Percentiles rank a stretch among this genome's conserved stretches.
Evolutionary conservation across 176 grass and related monocot species (phyloP).

Genomic region (Neostapfia colusana): DNA sequence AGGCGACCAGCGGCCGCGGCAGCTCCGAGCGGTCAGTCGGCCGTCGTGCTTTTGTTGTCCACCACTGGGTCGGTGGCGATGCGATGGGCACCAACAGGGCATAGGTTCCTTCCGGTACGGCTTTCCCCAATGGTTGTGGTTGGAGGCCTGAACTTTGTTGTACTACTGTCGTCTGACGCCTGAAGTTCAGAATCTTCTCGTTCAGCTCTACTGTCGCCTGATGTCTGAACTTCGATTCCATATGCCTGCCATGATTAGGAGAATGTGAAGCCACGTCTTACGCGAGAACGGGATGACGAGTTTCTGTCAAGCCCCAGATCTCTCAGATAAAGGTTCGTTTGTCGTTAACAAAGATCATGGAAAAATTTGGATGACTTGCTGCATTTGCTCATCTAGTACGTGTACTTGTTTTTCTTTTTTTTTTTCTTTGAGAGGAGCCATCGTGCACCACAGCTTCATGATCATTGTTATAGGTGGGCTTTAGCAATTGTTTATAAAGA

Average conservation of each 20-base stretch:
- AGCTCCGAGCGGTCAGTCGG: neutral
- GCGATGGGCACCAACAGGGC: neutral
- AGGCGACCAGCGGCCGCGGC: neutral
- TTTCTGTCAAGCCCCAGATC: too few relatives aligned
- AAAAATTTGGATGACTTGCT: too few relatives aligned
- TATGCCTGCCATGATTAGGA: neutral
- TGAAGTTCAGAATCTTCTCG: neutral
- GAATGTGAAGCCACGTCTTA: too few relatives aligned
- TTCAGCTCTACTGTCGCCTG: neutral
- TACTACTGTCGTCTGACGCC: neutral
- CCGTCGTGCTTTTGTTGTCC: conserved; percentile 4
- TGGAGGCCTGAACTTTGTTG: neutral
- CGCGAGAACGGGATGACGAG: too few relatives aligned
- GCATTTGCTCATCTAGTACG: too few relatives aligned
- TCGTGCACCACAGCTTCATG: too few relatives aligned
- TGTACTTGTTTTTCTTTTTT: too few relatives aligned
- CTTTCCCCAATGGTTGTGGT: neutral
- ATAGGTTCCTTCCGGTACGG: neutral
- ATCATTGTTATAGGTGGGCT: neutral
- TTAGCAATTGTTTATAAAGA: neutral
- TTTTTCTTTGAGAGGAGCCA: too few relatives aligned
- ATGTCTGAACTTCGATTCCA: neutral
- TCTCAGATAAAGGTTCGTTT: too few relatives aligned
- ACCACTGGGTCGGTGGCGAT: neutral
- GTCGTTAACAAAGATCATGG: too few relatives aligned